phyloP scores from a whole-genome alignment of 164 flowering plant species.

The Nelumbo lutea region DNA sequence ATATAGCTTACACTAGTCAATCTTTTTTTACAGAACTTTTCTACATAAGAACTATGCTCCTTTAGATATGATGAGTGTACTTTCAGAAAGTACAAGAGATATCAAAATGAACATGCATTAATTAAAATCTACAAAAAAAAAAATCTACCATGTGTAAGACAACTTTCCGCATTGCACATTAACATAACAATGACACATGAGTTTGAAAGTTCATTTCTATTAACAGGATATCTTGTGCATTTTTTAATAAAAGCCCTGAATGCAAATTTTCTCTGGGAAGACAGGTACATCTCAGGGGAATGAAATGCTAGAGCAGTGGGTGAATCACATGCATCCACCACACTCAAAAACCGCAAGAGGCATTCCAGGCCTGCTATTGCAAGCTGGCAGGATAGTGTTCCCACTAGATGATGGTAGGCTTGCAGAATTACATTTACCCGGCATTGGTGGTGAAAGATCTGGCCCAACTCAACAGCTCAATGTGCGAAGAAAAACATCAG shows the following conservation, averaged over 20 bases:
- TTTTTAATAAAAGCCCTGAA: not conserved
- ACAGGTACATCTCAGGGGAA: slow-evolving; percentile 45
- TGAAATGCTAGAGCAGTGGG: slow-evolving; percentile 45
- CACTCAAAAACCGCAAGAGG: slow-evolving; percentile 67
- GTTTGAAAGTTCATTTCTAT: not conserved
- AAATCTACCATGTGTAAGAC: not conserved
- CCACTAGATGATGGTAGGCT: slow-evolving; percentile 84
- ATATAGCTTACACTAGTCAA: too few relatives aligned
- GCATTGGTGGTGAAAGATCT: slow-evolving; percentile 62
- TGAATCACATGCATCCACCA: slow-evolving; percentile 59
- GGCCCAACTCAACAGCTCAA: slow-evolving; percentile 41
- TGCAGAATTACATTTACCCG: slow-evolving; percentile 70
- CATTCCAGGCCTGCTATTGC: slow-evolving; percentile 53
- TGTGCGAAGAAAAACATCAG: slow-evolving; percentile 37
- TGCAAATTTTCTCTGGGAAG: slow-evolving; percentile 15
- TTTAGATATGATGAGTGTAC: too few relatives aligned
- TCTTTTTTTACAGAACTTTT: too few relatives aligned
- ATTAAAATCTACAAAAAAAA: not conserved
- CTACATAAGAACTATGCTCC: too few relatives aligned
- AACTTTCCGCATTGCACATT: not conserved
- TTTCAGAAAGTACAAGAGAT: too few relatives aligned
- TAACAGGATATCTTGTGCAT: not conserved
- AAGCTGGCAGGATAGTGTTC: slow-evolving; percentile 58
- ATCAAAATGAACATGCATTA: not conserved
- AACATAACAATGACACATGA: not conserved